Percentiles rank a stretch among this genome's conserved stretches.
phyloP scores from a whole-genome alignment of 805 yeast genomes.

The Pichia cephalocereana region DNA sequence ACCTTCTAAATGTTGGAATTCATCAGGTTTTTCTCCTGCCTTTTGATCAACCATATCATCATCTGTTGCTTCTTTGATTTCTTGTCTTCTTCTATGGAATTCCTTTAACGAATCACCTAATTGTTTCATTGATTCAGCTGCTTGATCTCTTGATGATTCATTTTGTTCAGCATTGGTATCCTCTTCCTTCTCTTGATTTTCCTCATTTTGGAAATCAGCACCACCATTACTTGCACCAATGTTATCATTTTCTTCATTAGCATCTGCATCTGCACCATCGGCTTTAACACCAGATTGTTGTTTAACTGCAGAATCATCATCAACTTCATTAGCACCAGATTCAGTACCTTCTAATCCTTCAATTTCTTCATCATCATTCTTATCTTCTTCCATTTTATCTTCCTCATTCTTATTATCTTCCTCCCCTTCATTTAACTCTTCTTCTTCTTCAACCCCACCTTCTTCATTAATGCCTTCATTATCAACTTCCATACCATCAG shows the following conservation, averaged over 20 bases:
- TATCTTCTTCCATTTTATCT: conserved; percentile 18
- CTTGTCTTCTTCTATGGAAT: conserved; percentile 83
- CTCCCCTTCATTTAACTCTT: conserved; percentile 19
- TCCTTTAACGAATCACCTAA: conserved; percentile 89
- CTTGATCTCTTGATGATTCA: conserved; percentile 57
- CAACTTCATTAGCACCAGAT: conserved; percentile 26
- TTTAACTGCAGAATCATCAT: conserved; percentile 27
- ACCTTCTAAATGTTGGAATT: conserved; percentile 76
- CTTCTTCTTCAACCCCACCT: conserved; percentile 26
- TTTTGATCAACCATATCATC: conserved; percentile 42
- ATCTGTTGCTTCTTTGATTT: conserved; percentile 63
- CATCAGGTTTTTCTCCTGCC: conserved; percentile 69
- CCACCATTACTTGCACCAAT: conserved; percentile 58
- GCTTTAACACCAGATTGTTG: conserved; percentile 27
- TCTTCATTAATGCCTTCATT: conserved; percentile 18
- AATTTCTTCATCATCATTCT: conserved; percentile 24
- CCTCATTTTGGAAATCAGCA: conserved; percentile 28
- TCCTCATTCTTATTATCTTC: conserved; percentile 17
- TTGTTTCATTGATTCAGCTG: conserved; percentile 72
- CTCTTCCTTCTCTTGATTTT: conserved; percentile 34
- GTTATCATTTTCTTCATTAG: conserved; percentile 41
- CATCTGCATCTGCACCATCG: conserved; percentile 31
- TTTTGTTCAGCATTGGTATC: conserved; percentile 38
- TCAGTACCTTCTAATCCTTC: conserved; percentile 25
- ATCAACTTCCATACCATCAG: conserved; percentile 13